Percentiles rank a stretch among this genome's conserved stretches.
phyloP scores from a whole-genome alignment of 2,329 filamentous ascomycete genomes.

The Incumbomyces delicatus region DNA sequence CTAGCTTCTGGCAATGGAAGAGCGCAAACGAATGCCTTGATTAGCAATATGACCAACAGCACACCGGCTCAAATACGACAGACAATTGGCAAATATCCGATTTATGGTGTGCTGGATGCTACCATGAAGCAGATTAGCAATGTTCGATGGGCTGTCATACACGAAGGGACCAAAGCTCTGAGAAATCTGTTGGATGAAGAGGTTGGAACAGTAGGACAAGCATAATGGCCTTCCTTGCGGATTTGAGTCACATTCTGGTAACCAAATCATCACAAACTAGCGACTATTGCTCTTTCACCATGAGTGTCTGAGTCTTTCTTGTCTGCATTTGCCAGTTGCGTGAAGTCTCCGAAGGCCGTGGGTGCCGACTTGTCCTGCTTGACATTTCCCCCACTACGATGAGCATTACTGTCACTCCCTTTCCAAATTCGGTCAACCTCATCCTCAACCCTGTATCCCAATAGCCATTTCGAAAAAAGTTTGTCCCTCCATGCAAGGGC shows the following conservation, averaged over 20 bases:
- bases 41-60: constrained; percentile 27
- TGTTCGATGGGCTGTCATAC: constrained; percentile 53
- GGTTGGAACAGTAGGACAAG: no score
- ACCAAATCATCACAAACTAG: no score
- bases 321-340: no score
- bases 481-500: constrained; percentile 14
- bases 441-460: constrained; percentile 11
- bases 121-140: constrained; percentile 48
- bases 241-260: no score
- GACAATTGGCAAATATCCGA: constrained; percentile 38
- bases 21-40: constrained; percentile 25
- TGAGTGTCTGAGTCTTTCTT: no score
- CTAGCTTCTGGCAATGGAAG: constrained; percentile 18
- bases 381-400: no score
- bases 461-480: constrained; percentile 12
- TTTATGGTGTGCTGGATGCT: constrained; percentile 44
- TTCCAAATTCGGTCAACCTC: constrained; percentile 11
- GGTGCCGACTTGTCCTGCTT: no score
- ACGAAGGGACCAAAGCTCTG: constrained; percentile 51
- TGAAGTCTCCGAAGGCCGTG: no score
- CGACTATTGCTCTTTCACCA: no score
- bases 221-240: no score
- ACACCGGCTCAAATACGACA: constrained; percentile 28
- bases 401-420: background rate
- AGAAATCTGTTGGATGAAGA: constrained; percentile 10